These are phyloP conservation scores for Antitrichia curtipendula DNA, from an alignment of 225 moss, liverwort and hornwort species.

Conservation along the genomic window DNA sequence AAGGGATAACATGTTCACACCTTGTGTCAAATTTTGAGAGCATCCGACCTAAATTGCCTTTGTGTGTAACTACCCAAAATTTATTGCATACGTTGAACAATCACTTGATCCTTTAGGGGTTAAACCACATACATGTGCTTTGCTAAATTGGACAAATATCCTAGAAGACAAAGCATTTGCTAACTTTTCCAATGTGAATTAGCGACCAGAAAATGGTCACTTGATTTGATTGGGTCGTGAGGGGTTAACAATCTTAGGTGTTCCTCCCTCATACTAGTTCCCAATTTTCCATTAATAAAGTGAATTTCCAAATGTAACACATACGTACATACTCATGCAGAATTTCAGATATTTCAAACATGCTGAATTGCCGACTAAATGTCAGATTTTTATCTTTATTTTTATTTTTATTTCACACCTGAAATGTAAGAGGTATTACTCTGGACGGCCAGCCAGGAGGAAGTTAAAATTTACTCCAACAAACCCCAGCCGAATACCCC, in stretches of 20 bases:
- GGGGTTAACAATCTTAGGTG: too few relatives aligned
- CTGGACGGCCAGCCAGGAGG: too few relatives aligned
- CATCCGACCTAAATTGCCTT: too few relatives aligned
- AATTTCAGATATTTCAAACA: neutral
- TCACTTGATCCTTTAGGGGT: too few relatives aligned
- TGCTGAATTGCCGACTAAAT: neutral
- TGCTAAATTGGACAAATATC: accelerated
- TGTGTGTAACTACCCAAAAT: too few relatives aligned
- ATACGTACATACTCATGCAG: neutral
- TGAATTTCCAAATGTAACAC: neutral
- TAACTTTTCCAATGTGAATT: accelerated
- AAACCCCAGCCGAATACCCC: too few relatives aligned
- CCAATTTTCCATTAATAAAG: neutral
- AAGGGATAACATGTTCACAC: too few relatives aligned
- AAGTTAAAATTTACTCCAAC: neutral
- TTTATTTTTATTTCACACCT: neutral
- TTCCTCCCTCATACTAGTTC: neutral
- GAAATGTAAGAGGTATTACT: neutral
- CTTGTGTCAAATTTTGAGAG: too few relatives aligned
- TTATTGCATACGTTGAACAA: accelerated
- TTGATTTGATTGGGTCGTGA: too few relatives aligned
- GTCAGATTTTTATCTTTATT: neutral
- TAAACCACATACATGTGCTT: neutral
- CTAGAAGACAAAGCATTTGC: neutral
- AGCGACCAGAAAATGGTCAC: too few relatives aligned